Base-by-base conservation (phyloP, 2,329 filamentous ascomycete species). In the Elsinoe ampelina region DNA sequence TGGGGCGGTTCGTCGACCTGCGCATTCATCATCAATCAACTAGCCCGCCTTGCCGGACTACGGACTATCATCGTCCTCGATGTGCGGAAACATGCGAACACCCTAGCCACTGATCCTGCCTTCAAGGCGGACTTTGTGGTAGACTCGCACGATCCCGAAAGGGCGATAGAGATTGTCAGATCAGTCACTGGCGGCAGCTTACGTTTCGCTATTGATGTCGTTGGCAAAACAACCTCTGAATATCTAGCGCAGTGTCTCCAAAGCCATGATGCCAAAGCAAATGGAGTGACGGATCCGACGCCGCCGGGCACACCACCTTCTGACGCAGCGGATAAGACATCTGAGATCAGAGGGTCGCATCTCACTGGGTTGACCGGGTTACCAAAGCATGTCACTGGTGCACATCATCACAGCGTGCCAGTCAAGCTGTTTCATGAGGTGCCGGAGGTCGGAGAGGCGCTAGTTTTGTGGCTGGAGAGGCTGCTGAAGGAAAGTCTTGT, bases 371-470 rank as follows among this genome's bases (percentile, higher is more conserved):
- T 90, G 43, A 82, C 81, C 0, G 86, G 85, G 0, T 61, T 88
- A 2, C 86, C 86, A 0, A 87, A 87, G 64, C 72, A 71, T 3
- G 68, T 70, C 1, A 68, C 69, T 0, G 70, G 72, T 0, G 75
- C 75, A 0, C 73, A 82, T 0, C 66, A 73, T 5, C 85, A 89
- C 64, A 80, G 76, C 0, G 83, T 90, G 0, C 86, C 86, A 0
- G 87, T 91, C 60, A 90, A 90, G 68, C 64, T 88, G 3, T 90
- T 88, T 64, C 87, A 91, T 64, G 82, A 85, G 58, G 76, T 83
- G 0, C 78, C 81, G 0, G 74, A 75, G 1, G 73, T 89, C 0
- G 87, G 87, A 0, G 78, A 83, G 60, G 75, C 75, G 0, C 66
- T 89, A 55, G 81, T 82, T 11, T 66, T 72, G 1, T 90, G 86